Conservation (phyloP, 352 stramenopile species). For the Globisporangium nagaii region DNA sequence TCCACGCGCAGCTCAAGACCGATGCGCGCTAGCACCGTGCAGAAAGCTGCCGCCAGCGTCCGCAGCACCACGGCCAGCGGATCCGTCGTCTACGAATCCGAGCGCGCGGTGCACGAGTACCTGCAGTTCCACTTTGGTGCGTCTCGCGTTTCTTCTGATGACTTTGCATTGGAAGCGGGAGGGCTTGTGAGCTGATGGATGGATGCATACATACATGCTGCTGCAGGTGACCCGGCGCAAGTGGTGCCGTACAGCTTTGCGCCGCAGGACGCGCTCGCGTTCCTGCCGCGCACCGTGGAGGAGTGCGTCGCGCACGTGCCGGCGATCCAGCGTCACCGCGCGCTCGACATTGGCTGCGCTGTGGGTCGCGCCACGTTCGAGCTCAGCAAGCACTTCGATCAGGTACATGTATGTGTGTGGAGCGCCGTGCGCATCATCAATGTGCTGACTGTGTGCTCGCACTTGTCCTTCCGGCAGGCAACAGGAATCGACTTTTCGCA, state of each 20-base stretch:
- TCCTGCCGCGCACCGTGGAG: conserved; percentile 83
- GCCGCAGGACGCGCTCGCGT: conserved; percentile 77
- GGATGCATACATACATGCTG: neutral
- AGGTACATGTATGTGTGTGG: conserved; percentile 32
- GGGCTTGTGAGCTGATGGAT: too few relatives aligned
- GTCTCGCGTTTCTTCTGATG: neutral
- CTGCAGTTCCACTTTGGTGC: conserved; percentile 89
- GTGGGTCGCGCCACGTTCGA: conserved; percentile 93
- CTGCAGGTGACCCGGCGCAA: conserved; percentile 48
- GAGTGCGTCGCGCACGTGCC: conserved; percentile 56
- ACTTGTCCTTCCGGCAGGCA: conserved; percentile 23
- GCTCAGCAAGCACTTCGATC: conserved; percentile 89
- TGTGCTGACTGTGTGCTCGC: neutral
- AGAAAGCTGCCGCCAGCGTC: conserved; percentile 17
- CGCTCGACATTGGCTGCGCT: conserved; percentile 93
- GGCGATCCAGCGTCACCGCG: conserved; percentile 51
- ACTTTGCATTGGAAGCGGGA: neutral
- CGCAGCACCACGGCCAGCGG: conserved; percentile 87
- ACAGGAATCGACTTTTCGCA: conserved; percentile 93
- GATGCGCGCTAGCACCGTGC: conserved; percentile 21
- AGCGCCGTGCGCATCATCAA: neutral
- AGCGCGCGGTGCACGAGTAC: conserved; percentile 86
- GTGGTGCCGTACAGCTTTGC: conserved; percentile 68
- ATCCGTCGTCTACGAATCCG: conserved; percentile 84
- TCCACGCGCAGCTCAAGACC: too few relatives aligned